Conservation (phyloP, 2,329 filamentous ascomycete genomes). For the Thielaviopsis cerberus region DNA sequence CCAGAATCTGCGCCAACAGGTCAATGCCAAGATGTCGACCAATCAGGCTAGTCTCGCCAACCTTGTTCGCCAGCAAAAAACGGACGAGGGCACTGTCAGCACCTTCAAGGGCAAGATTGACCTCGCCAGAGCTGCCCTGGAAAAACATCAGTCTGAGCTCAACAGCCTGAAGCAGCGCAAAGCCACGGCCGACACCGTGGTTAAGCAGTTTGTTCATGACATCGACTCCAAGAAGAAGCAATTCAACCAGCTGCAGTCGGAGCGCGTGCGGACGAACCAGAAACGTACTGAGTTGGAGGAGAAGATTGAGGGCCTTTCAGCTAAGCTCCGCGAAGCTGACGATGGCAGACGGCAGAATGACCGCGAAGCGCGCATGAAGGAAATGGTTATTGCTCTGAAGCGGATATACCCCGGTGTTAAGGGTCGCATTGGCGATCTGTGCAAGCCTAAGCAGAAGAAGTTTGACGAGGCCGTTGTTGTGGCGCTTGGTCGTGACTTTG, state of each 20-base stretch:
- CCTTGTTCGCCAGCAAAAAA: conserved; percentile 73
- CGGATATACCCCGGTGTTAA: conserved; percentile 82
- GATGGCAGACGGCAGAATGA: conserved; percentile 72
- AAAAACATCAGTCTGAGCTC: conserved; percentile 57
- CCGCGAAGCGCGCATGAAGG: conserved; percentile 59
- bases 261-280: conserved; percentile 63
- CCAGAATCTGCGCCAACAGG: conserved; percentile 64
- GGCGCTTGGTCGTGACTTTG: conserved; percentile 80
- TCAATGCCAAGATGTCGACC: conserved; percentile 61
- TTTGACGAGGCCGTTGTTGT: conserved; percentile 85
- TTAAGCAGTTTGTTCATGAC: conserved; percentile 54
- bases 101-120: conserved; percentile 81
- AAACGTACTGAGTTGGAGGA: conserved; percentile 79
- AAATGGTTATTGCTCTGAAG: conserved; percentile 71
- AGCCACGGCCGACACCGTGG: conserved; percentile 38
- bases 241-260: conserved; percentile 68
- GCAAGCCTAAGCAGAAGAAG: conserved; percentile 93
- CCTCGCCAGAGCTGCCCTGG: conserved; percentile 50
- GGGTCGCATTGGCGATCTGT: conserved; percentile 76
- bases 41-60: conserved; percentile 74
- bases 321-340: conserved; percentile 68
- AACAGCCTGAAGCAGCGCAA: conserved; percentile 50
- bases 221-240: conserved; percentile 80
- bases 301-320: conserved; percentile 64
- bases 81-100: conserved; percentile 76